Evolutionary conservation across 2,329 filamentous ascomycete genomes (phyloP).

Genomic region (Whalleya microplaca): DNA sequence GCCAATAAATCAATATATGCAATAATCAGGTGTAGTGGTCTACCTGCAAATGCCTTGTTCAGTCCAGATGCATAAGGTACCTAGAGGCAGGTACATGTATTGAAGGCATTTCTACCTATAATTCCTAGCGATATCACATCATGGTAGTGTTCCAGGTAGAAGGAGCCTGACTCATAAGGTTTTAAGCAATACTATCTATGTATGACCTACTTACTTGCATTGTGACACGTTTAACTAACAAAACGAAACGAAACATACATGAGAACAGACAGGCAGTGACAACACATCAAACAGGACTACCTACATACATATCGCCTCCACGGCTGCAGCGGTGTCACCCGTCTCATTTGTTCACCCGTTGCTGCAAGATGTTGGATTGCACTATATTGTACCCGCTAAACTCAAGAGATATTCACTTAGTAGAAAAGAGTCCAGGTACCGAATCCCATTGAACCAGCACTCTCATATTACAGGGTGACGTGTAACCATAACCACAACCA

Average conservation of each 20-base stretch:
- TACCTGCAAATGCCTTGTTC: too few species aligned
- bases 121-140: too few species aligned
- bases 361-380: slow-evolving; percentile 5
- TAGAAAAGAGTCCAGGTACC: slow-evolving; percentile 25
- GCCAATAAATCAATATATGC: neutral
- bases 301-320: slow-evolving; percentile 1
- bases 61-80: too few species aligned
- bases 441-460: slow-evolving; percentile 29
- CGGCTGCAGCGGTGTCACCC: slow-evolving; percentile 8
- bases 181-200: neutral
- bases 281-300: neutral
- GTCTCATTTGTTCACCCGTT: slow-evolving; percentile 5
- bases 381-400: slow-evolving; percentile 10
- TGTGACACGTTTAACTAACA: neutral
- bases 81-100: too few species aligned
- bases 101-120: too few species aligned
- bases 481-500: slow-evolving; percentile 28
- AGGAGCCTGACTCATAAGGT: neutral
- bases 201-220: neutral
- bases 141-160: neutral
- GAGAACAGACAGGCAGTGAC: neutral
- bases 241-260: neutral
- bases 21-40: neutral
- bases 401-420: slow-evolving; percentile 24
- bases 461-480: slow-evolving; percentile 37